These are phyloP conservation scores for Blastocystis sp. DNA, from an alignment of 352 stramenopile species.

Conservation along the genomic window DNA sequence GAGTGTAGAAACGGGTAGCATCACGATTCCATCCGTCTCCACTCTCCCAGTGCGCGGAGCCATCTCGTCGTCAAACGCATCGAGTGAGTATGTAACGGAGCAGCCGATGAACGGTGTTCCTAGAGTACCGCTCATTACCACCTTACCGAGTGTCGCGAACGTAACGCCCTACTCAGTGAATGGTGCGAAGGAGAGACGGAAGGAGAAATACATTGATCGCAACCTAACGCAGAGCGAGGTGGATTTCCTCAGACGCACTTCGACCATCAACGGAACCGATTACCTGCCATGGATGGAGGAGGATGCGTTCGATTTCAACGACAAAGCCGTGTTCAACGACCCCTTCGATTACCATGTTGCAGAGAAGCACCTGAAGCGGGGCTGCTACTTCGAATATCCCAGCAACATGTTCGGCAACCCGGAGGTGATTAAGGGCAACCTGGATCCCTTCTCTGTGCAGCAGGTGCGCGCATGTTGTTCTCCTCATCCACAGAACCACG, in stretches of 20 bases:
- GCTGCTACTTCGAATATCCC: slow-evolving; percentile 9
- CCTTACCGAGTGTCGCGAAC: background rate
- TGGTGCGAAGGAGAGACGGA: background rate
- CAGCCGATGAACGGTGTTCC: background rate
- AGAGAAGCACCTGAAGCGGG: background rate
- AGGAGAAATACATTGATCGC: slow-evolving; percentile 54
- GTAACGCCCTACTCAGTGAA: background rate
- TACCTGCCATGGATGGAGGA: slow-evolving; percentile 29
- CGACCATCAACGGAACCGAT: slow-evolving; percentile 23
- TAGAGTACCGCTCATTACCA: background rate
- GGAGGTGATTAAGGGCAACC: slow-evolving; percentile 1
- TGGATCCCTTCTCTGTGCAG: slow-evolving; percentile 40
- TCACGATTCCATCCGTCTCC: too few species aligned
- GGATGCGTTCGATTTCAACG: slow-evolving; percentile 17
- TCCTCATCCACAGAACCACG: slow-evolving; percentile 76
- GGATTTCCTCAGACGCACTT: background rate
- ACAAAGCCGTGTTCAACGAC: background rate
- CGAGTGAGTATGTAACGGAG: too few species aligned
- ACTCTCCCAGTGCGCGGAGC: too few species aligned
- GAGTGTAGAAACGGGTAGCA: too few species aligned
- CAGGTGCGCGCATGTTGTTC: background rate
- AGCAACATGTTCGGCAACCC: background rate
- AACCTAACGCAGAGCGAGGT: background rate
- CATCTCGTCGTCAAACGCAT: too few species aligned
- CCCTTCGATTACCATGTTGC: slow-evolving; percentile 23